phyloP scores from a whole-genome alignment of 208 protist genomes.

The Trypanosoma vivax region DNA sequence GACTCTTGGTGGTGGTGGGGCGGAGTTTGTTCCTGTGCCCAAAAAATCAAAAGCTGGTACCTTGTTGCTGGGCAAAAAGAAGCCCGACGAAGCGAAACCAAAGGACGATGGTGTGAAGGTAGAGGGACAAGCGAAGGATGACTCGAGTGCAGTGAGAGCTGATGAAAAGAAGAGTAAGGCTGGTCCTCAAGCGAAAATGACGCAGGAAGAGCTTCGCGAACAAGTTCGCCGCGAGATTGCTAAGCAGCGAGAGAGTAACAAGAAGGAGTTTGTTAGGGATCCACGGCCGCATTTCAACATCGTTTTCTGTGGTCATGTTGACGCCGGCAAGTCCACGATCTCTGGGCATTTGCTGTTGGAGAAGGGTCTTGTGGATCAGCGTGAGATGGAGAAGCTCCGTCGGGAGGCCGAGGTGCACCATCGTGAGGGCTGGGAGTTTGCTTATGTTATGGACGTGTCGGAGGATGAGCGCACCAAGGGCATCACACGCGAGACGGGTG shows the following conservation, averaged over 20 bases:
- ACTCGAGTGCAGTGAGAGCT: constrained; percentile 3
- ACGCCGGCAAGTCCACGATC: constrained; percentile 99
- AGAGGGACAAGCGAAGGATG: constrained; percentile 17
- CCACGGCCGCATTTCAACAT: constrained; percentile 95
- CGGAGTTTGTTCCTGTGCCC: constrained; percentile 23
- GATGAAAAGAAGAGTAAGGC: constrained; percentile 23
- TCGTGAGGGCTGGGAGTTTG: constrained; percentile 96
- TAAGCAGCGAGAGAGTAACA: constrained; percentile 53
- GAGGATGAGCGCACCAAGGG: constrained; percentile 97
- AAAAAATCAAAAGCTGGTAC: constrained; percentile 63
- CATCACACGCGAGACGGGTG: constrained; percentile 97
- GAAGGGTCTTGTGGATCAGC: constrained; percentile 95
- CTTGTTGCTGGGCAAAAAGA: constrained; percentile 70
- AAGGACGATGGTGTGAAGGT: constrained; percentile 12
- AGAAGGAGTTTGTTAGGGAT: constrained; percentile 73
- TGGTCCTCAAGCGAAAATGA: constrained; percentile 28
- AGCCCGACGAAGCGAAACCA: constrained; percentile 23
- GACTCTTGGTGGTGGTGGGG: constrained; percentile 37
- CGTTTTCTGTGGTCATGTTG: constrained; percentile 99
- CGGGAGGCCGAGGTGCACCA: constrained; percentile 95
- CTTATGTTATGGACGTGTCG: constrained; percentile 98
- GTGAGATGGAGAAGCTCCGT: constrained; percentile 98
- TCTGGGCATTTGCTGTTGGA: constrained; percentile 95
- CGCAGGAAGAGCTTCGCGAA: constrained; percentile 60
- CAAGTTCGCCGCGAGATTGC: constrained; percentile 68